Evolutionary conservation across 331 rosid genomes (phyloP), one percentile per base, ranked within the genome.

Genomic region (Spiraea crenata): DNA sequence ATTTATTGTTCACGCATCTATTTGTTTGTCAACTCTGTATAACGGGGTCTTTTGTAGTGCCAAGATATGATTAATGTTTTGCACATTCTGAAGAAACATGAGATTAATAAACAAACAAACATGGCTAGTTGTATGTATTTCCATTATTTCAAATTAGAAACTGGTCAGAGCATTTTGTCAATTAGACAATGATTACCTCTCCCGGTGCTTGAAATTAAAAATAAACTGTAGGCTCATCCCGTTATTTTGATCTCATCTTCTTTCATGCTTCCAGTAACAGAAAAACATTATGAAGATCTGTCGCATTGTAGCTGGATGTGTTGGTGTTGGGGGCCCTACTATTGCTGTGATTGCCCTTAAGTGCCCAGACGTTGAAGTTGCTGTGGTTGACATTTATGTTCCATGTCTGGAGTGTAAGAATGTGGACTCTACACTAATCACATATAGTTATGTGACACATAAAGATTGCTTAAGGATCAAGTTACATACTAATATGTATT

Each of bases 301-400:
- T 62, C 90, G 98, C 81, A 90, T 92, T 74, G 98, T 96, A 42
- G 98, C 98, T 37, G 98, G 98, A 45, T 92, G 90, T 70, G 98
- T 92, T 25, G 31, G 31, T 25, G 31, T 25, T 0, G 96, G 98
- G 54, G 98, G 98, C 15, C 98, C 98, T 37, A 92, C 98, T 76
- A 90, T 92, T 96, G 98, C 98, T n/a, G 96, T 92, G 78, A 92
- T 92, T 79, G 96, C 98, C 37, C 67, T 88, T 12, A 92, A 90
- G 82, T 92, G 98, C 82, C 98, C 98, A 2, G 85, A 81, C 68
- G 79, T 90, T 10, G 89, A 88, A 79, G 98, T 92, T 16, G 89
- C 83, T 0, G 98, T 92, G 51, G 98, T 92, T 10, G 98, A 92
- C 63, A 92, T 92, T 45, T 69, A 95, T 0, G 67, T 75, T 92